Conservation (phyloP, 2,329 filamentous ascomycete species). For the Aspergillus sp. region DNA sequence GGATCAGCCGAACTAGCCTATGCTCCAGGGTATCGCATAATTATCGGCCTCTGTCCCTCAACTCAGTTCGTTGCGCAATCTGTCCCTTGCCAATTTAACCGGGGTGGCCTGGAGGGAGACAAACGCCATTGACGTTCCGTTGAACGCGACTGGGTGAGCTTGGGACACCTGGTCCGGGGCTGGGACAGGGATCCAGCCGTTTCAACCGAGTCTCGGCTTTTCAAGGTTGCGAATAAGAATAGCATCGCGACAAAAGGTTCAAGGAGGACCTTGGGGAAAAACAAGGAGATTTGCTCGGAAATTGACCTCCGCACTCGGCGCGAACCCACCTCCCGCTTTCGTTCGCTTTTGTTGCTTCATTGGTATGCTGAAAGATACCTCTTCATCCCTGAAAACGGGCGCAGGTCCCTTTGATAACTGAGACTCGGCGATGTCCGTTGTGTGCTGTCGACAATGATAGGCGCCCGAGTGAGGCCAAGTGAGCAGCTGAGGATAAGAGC, state of each 20-base stretch:
- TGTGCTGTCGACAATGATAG: background rate
- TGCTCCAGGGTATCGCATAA: slow-evolving; percentile 10
- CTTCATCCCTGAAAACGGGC: background rate
- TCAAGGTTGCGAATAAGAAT: slow-evolving; percentile 3
- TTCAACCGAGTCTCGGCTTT: slow-evolving; percentile 13
- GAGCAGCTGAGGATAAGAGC: background rate
- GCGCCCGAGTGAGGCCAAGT: background rate
- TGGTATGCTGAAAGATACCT: slow-evolving; percentile 9
- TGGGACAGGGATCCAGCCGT: slow-evolving; percentile 16
- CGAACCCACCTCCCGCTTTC: slow-evolving; percentile 19
- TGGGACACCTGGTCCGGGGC: slow-evolving; percentile 14
- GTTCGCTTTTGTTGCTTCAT: slow-evolving; percentile 3
- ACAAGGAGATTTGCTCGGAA: slow-evolving; percentile 18
- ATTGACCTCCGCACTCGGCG: slow-evolving; percentile 26
- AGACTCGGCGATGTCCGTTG: background rate
- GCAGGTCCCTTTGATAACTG: background rate
- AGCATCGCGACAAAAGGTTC: background rate
- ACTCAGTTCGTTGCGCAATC: slow-evolving; percentile 6
- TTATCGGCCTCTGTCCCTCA: slow-evolving; percentile 14
- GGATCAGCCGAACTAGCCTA: background rate
- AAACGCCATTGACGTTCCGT: slow-evolving; percentile 1
- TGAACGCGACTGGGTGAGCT: background rate
- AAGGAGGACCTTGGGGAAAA: slow-evolving; percentile 11
- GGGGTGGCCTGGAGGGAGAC: background rate
- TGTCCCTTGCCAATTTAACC: slow-evolving; percentile 11